Evolutionary conservation across 1,284 basidiomycete species (phyloP).

Genomic region (Pseudozyma pruni): DNA sequence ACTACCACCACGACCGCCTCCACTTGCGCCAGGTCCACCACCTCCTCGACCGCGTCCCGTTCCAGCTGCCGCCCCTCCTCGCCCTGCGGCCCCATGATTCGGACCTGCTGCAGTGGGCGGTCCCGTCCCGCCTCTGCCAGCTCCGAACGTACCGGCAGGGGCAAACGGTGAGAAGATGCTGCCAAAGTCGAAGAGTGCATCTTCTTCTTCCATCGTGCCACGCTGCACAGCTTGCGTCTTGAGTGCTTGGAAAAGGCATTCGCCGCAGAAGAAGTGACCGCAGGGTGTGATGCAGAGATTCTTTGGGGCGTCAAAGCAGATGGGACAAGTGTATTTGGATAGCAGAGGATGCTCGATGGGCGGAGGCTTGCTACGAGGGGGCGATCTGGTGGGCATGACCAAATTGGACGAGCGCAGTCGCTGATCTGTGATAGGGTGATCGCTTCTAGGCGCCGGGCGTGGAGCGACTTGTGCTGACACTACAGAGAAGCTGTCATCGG

Average conservation of each 20-base stretch:
- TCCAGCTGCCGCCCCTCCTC: constrained; percentile 11
- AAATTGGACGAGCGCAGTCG: constrained; percentile 27
- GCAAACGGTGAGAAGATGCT: constrained; percentile 42
- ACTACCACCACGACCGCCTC: constrained; percentile 11
- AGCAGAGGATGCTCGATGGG: constrained; percentile 51
- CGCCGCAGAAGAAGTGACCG: constrained; percentile 64
- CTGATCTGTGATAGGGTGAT: constrained; percentile 39
- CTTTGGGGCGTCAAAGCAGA: constrained; percentile 60
- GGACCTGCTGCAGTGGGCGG: background rate
- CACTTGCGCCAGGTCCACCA: too few relatives aligned
- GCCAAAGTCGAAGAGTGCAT: constrained; percentile 11
- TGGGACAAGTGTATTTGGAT: constrained; percentile 58
- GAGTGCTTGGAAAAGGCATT: constrained; percentile 59
- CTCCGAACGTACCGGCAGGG: constrained; percentile 10
- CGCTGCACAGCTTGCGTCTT: constrained; percentile 48
- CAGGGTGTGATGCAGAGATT: constrained; percentile 54
- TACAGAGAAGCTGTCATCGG: constrained; percentile 24
- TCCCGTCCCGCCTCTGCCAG: constrained; percentile 3
- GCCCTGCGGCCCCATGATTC: constrained; percentile 5
- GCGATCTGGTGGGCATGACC: constrained; percentile 35
- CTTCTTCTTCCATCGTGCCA: constrained; percentile 39
- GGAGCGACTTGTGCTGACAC: constrained; percentile 17
- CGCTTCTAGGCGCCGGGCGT: constrained; percentile 12
- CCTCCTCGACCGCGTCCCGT: constrained; percentile 20
- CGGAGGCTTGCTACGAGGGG: constrained; percentile 41